Conservation (phyloP, 1,284 basidiomycete genomes). For the Caloboletus inedulis region DNA sequence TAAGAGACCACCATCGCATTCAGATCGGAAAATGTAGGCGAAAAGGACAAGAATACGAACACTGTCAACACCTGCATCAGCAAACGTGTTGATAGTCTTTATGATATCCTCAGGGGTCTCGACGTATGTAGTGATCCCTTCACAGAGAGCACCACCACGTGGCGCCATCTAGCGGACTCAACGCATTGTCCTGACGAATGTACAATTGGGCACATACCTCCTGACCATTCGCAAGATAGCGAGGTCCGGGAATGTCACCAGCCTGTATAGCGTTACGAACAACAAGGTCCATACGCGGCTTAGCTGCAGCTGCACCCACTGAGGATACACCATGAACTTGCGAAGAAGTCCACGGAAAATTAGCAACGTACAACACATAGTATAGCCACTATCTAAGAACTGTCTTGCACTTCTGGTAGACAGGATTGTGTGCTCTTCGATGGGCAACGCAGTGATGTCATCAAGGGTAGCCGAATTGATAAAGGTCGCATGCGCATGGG, state of each 20-base stretch:
- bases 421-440: slow-evolving; percentile 31
- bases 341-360: not conserved
- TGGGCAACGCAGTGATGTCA: slow-evolving; percentile 22
- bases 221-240: slow-evolving; percentile 32
- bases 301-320: slow-evolving; percentile 34
- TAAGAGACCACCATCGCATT: not conserved
- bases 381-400: slow-evolving; percentile 33
- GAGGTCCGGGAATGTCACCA: slow-evolving; percentile 33
- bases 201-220: slow-evolving; percentile 18
- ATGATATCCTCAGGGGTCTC: slow-evolving; percentile 25
- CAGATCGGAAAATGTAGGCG: not conserved
- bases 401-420: slow-evolving; percentile 26
- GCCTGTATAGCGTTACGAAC: slow-evolving; percentile 33
- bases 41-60: slow-evolving; percentile 10
- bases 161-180: slow-evolving; percentile 31
- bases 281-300: slow-evolving; percentile 29
- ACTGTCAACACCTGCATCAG: slow-evolving; percentile 23
- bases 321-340: not conserved
- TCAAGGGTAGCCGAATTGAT: slow-evolving; percentile 28
- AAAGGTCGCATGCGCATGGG: slow-evolving; percentile 28
- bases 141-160: slow-evolving; percentile 28
- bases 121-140: slow-evolving; percentile 33
- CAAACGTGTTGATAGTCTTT: slow-evolving; percentile 17
- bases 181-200: not conserved
- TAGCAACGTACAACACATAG: slow-evolving; percentile 30